These are phyloP conservation scores for Zoysia japonica DNA, from an alignment of 176 grass and related monocot genomes.

Conservation along the genomic window DNA sequence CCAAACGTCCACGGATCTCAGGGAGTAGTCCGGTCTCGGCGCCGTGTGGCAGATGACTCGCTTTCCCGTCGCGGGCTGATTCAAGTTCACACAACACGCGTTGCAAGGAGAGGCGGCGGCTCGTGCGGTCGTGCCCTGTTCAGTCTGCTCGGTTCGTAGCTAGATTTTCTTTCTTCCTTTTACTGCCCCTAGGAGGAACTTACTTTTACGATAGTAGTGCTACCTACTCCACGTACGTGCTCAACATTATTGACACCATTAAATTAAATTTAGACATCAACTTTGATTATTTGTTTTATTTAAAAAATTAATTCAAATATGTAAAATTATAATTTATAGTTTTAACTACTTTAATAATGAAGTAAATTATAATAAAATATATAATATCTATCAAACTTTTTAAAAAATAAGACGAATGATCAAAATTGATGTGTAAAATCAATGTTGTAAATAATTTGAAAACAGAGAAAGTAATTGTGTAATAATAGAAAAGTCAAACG, in stretches of 20 bases:
- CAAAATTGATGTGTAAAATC: too few species aligned
- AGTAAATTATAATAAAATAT: too few species aligned
- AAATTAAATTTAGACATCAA: too few species aligned
- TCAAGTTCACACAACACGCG: neutral
- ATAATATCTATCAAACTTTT: too few species aligned
- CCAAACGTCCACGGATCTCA: constrained; percentile 14
- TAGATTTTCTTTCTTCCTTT: constrained; percentile 1
- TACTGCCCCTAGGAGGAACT: neutral
- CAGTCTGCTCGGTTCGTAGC: neutral
- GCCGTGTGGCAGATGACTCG: constrained; percentile 1
- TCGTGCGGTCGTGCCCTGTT: neutral
- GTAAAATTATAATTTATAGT: too few species aligned
- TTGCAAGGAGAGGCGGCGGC: neutral
- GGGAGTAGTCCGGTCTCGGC: constrained; percentile 16
- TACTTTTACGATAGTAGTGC: neutral
- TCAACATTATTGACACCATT: neutral
- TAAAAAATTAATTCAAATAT: too few species aligned
- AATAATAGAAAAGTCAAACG: neutral
- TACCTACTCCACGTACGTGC: neutral
- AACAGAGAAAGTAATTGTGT: neutral
- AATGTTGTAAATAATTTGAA: too few species aligned
- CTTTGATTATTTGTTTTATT: too few species aligned
- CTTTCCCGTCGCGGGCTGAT: neutral
- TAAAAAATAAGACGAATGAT: too few species aligned
- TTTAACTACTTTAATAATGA: too few species aligned